These are phyloP conservation scores for Cladosporium sp. DNA, from an alignment of 2,329 filamentous ascomycete genomes.

Conservation along the genomic window DNA sequence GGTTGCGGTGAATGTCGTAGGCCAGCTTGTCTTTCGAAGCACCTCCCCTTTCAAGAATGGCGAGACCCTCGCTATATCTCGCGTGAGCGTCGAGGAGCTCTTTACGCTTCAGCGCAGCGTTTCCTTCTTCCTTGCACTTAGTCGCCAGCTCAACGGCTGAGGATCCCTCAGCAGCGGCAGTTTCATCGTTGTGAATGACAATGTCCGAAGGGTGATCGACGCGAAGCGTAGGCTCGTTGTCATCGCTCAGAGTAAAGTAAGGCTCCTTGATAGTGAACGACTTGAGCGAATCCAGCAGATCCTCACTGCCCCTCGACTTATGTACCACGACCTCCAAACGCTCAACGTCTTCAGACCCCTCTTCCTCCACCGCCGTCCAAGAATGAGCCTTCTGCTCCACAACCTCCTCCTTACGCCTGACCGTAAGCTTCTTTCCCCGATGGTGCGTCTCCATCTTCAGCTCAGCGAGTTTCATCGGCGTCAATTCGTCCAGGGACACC, in stretches of 20 bases:
- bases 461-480: conserved; percentile 12
- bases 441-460: too few species aligned
- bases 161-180: conserved; percentile 5
- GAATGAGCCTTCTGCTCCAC: background rate
- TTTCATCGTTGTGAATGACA: conserved; percentile 6
- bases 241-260: conserved; percentile 18
- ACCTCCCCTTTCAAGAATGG: too few species aligned
- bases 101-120: conserved; percentile 7
- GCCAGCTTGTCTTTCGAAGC: background rate
- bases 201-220: conserved; percentile 29
- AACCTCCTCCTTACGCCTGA: background rate
- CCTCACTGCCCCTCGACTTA: background rate
- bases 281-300: conserved; percentile 14
- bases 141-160: too few species aligned
- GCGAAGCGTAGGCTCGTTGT: conserved; percentile 9
- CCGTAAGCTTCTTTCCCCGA: background rate
- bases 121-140: conserved; percentile 22
- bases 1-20: conserved; percentile 22
- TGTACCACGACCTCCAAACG: background rate
- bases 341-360: background rate
- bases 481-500: conserved; percentile 10
- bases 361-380: background rate
- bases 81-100: background rate
- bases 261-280: conserved; percentile 28
- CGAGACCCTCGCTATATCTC: conserved; percentile 1